A percentile compares a stretch with the other conserved stretches of the same genome.
These are phyloP conservation scores for Trichoderma guizhouense DNA, from an alignment of 2,329 filamentous ascomycete species.

Conservation along the genomic window DNA sequence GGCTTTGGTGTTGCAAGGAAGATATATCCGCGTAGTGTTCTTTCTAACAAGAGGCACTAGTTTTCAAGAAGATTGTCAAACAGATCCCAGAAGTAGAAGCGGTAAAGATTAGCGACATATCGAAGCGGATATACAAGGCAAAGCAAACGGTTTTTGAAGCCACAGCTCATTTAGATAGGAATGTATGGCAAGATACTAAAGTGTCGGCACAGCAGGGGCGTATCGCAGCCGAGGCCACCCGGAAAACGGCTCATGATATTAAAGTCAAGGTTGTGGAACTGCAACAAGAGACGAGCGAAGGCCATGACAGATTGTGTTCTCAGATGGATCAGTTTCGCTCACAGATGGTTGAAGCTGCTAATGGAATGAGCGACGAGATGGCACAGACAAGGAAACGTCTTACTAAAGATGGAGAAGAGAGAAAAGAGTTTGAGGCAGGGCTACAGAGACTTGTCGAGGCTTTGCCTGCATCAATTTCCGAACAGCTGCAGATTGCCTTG, in stretches of 20 bases:
- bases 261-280: background rate
- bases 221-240: constrained; percentile 2
- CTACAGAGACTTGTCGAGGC: background rate
- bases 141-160: constrained; percentile 8
- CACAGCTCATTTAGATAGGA: background rate
- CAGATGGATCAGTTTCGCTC: constrained; percentile 2
- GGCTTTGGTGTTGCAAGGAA: background rate
- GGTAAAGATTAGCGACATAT: background rate
- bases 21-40: background rate
- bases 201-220: background rate
- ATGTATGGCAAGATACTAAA: constrained; percentile 10
- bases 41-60: background rate
- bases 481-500: constrained; percentile 3
- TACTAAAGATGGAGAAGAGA: constrained; percentile 2
- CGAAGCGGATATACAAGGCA: background rate
- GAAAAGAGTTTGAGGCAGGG: constrained; percentile 6
- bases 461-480: background rate
- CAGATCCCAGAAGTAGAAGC: constrained; percentile 6
- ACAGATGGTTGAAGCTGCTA: constrained; percentile 1
- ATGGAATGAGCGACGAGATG: background rate
- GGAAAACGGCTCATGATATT: constrained; percentile 8
- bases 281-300: background rate
- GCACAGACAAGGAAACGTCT: background rate
- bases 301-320: background rate
- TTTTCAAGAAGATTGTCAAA: constrained; percentile 4